These are phyloP conservation scores for Wallacemonas sp. DNA, from an alignment of 208 protist genomes.

Conservation along the genomic window DNA sequence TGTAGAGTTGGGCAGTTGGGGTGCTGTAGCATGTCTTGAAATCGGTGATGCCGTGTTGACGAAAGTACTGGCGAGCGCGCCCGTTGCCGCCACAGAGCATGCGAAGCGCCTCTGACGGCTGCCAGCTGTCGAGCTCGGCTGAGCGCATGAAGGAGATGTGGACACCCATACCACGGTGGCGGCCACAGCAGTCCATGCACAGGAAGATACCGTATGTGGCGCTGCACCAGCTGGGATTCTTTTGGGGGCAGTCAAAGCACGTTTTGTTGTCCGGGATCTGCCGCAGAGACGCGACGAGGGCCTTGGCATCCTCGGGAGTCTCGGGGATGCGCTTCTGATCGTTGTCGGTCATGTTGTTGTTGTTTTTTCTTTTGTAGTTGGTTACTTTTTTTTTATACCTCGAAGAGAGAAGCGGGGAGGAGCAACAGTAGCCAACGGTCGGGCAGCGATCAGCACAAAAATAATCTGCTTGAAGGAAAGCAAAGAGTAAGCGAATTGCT, in stretches of 20 bases:
- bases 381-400: neutral
- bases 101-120: constrained; percentile 68
- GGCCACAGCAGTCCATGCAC: constrained; percentile 96
- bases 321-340: constrained; percentile 30
- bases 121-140: constrained; percentile 91
- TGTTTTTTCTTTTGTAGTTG: neutral
- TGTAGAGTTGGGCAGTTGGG: constrained; percentile 62
- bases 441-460: no score
- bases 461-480: no score
- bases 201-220: constrained; percentile 96
- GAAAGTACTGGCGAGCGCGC: constrained; percentile 72
- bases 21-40: constrained; percentile 70
- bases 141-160: constrained; percentile 97
- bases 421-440: no score
- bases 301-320: constrained; percentile 78
- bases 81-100: constrained; percentile 93
- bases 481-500: no score
- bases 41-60: constrained; percentile 79
- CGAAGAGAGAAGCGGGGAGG: no score
- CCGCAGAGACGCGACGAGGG: constrained; percentile 57
- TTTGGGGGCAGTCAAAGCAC: constrained; percentile 97
- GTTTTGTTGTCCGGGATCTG: constrained; percentile 79
- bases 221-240: constrained; percentile 96
- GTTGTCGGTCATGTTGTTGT: neutral
- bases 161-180: constrained; percentile 94